Conservation (phyloP, 192 early-diverging fungal genomes). For the Spizellomyces sp. region DNA sequence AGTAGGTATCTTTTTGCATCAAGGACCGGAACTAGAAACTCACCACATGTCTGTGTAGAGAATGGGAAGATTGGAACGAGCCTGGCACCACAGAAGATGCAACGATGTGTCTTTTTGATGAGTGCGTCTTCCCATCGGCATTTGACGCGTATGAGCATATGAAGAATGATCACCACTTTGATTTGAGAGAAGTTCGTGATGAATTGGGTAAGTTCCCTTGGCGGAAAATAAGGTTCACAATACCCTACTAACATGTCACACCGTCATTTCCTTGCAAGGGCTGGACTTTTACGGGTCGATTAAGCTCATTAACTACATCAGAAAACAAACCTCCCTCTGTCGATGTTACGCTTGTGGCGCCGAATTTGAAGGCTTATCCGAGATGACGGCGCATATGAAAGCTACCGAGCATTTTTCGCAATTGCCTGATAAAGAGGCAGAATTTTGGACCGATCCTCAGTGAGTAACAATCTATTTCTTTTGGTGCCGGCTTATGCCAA, state of each 20-base stretch:
- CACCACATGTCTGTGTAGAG: slow-evolving; percentile 9
- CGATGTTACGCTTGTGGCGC: slow-evolving; percentile 73
- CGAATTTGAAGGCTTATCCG: slow-evolving; percentile 44
- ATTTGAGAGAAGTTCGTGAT: slow-evolving; percentile 57
- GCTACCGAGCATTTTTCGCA: slow-evolving; percentile 24
- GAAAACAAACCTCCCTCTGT: slow-evolving; percentile 60
- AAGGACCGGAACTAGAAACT: background rate
- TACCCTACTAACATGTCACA: background rate
- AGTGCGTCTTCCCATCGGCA: slow-evolving; percentile 58
- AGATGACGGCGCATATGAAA: slow-evolving; percentile 66
- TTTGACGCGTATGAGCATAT: slow-evolving; percentile 73
- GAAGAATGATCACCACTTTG: slow-evolving; percentile 74
- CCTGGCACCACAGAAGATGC: slow-evolving; percentile 74
- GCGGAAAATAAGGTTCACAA: background rate
- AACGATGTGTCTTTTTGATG: slow-evolving; percentile 83
- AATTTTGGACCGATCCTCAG: slow-evolving; percentile 76
- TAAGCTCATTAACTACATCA: slow-evolving; percentile 83
- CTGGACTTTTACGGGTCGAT: slow-evolving; percentile 88
- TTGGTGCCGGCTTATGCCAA: slow-evolving; percentile 13
- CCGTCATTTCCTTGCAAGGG: background rate
- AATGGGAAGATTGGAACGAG: slow-evolving; percentile 41
- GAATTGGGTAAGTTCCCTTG: slow-evolving; percentile 5
- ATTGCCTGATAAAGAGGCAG: slow-evolving; percentile 16
- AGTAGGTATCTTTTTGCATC: slow-evolving; percentile 42
- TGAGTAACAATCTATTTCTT: slow-evolving; percentile 25